Base-by-base conservation (phyloP, 495 filamentous ascomycete genomes). In the Tricharina praecox region DNA sequence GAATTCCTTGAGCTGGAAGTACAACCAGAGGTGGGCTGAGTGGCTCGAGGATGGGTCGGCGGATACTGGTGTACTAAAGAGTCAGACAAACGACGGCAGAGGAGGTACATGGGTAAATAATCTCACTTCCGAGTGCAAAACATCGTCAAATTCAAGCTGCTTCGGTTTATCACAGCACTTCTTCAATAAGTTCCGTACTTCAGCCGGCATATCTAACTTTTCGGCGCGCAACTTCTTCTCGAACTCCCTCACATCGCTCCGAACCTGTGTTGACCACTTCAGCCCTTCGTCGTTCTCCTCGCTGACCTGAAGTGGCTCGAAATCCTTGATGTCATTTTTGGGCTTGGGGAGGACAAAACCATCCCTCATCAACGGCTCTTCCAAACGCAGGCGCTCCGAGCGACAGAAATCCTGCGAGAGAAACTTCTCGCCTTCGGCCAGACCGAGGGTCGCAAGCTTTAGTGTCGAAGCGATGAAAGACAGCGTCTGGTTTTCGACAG, bases 241-340 rank as follows among this genome's bases (percentile, higher is more conserved):
- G 30, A 46, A 59, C 37, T 61, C 21, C 20, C 35, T 46, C 5
- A 63, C 60, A 16, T 66, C 53, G 1, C 26, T 28, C 13, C 49
- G 42, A 24, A 50, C 54, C 23, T 39, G 51, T 19, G 59, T 49
- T 13, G 64, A 63, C 68, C 69, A 70, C 13, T 30, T 24, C 9
- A 68, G 41, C 4, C 62, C 65, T 38, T 64, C 66, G 48, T 68
- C 71, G 7, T 59, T 58, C 39, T 64, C 60, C 4, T 58, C 61
- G 25, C 59, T 49, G 32, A 63, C 25, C 4, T 7, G n/a, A 5
- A 21, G n/a, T 15, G 13, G 13, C 7, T 5, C 5, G 20, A 5
- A 7, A 5, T 39, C 15, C 36, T 39, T 21, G 36, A 39, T 39
- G 7, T 16, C 19, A 16, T 8, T 21, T 39, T 39, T 39, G 15